phyloP scores from a whole-genome alignment of 805 yeast species.

The Jamesozyma piceae region DNA sequence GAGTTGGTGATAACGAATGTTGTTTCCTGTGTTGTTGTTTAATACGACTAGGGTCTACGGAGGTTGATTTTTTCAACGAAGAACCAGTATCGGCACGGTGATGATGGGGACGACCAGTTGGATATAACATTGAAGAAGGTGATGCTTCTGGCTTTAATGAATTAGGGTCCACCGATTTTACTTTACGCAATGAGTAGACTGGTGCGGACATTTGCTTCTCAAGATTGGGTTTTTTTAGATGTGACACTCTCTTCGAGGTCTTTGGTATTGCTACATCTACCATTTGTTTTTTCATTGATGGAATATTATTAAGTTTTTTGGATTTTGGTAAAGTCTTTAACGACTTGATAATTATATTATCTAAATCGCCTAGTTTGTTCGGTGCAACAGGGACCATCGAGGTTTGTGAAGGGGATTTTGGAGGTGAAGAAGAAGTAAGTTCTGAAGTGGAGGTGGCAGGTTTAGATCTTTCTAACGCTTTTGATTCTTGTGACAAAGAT shows the following conservation, averaged over 20 bases:
- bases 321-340: not conserved
- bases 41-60: not conserved
- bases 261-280: not conserved
- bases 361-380: not conserved
- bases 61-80: not conserved
- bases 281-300: not conserved
- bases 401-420: not conserved
- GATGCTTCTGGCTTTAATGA: not conserved
- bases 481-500: slow-evolving; percentile 4
- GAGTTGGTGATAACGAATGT: not conserved
- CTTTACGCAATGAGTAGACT: not conserved
- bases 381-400: not conserved
- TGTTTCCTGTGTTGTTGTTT: not conserved
- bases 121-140: not conserved
- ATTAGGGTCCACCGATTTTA: not conserved
- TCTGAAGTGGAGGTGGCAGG: not conserved
- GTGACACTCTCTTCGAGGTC: not conserved
- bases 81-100: not conserved
- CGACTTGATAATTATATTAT: not conserved
- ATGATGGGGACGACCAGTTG: not conserved
- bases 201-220: not conserved
- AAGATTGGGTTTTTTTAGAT: not conserved
- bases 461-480: not conserved
- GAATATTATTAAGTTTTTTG: too few species aligned
- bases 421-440: not conserved